Evolutionary conservation across 2,329 filamentous ascomycete genomes (phyloP), one percentile per base, ranked within the genome.

Genomic region (Harringtonia aguacate): DNA sequence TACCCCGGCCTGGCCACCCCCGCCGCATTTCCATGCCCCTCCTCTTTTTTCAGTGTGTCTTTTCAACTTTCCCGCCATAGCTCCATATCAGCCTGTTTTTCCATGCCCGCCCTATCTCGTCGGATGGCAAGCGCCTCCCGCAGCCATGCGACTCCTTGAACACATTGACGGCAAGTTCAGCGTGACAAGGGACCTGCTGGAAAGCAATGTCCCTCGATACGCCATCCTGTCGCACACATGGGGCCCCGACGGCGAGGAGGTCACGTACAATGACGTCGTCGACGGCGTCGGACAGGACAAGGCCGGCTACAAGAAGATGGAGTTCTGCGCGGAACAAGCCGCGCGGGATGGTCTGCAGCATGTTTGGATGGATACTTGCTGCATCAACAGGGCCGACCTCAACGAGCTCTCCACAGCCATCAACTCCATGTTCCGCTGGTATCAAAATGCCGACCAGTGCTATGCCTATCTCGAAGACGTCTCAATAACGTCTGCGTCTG

Each of bases 201-300:
- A n/a, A n/a, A n/a, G n/a, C n/a, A n/a, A n/a, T n/a, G n/a, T n/a
- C n/a, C n/a, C n/a, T n/a, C 24, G 10, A 13, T 30, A 52, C 31
- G 48, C 47, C 22, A 52, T 58, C 55, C 17, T 58, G 52, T 40
- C 56, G 53, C 41, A 60, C 56, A 33, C 55, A 51, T 47, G 58
- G 57, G 47, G 46, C 1, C 14, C 18, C 8, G 48, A n/a, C n/a
- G n/a, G n/a, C n/a, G n/a, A 46, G 4, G 51, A 52, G 28, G 46
- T 50, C 8, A 40, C 48, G 2, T 51, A 46, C 42, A 28, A 46
- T 3, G 53, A 53, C 17, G 7, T 53, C 2, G 28, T 36, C 7
- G 22, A 45, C 5, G 44, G 44, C 17, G 43, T 35, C 1, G 33
- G 29, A 2, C 27, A 43, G 8, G 24, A 31, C 1, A 51, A 46